phyloP scores from a whole-genome alignment of 208 protist genomes.

The Leishmania tarentolae region DNA sequence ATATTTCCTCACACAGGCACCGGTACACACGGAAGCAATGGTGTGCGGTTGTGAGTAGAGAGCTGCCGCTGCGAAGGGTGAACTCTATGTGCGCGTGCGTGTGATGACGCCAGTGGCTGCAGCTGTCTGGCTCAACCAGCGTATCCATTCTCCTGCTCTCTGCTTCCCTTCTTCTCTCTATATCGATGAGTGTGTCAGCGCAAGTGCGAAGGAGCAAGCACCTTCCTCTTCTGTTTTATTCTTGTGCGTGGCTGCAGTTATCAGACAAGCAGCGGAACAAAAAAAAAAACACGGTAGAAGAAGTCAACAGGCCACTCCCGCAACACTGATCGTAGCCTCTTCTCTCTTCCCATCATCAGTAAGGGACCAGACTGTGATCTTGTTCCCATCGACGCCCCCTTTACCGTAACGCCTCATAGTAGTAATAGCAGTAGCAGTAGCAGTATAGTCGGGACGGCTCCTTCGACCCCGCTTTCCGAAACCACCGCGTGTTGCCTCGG shows the following conservation, averaged over 20 bases:
- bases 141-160: neutral
- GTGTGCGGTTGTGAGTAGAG: neutral
- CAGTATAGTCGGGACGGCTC: neutral
- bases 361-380: neutral
- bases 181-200: neutral
- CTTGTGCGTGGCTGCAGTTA: neutral
- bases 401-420: neutral
- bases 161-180: neutral
- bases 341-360: neutral
- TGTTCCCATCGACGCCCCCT: neutral
- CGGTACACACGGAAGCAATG: neutral
- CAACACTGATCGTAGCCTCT: neutral
- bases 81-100: neutral
- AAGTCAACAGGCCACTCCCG: neutral
- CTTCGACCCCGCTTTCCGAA: neutral
- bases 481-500: neutral
- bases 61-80: neutral
- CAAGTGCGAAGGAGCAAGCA: neutral
- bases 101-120: neutral
- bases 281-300: neutral
- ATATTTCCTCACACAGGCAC: neutral
- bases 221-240: neutral
- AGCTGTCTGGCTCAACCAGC: neutral
- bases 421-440: neutral
- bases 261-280: neutral